Evolutionary conservation across 345 rosid species (phyloP).

Genomic region (Camelina laxa): DNA sequence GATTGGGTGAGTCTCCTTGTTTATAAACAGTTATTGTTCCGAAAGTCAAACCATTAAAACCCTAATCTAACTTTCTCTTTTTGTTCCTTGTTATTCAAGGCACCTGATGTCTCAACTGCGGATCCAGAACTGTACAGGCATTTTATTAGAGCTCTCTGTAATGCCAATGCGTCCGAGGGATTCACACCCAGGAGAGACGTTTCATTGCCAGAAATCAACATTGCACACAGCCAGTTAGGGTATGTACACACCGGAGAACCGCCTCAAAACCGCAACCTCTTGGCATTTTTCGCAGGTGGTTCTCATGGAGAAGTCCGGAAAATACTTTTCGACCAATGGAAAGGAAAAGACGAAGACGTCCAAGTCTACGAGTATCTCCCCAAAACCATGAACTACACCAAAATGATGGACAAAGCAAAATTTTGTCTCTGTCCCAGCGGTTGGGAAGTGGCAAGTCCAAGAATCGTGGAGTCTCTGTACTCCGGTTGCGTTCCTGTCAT

Average conservation of each 20-base stretch:
- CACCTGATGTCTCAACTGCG: constrained; percentile 58
- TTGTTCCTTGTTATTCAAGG: constrained; percentile 47
- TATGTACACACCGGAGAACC: constrained; percentile 24
- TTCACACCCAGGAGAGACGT: constrained; percentile 67
- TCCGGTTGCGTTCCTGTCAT: constrained; percentile 67
- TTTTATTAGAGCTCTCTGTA: constrained; percentile 73
- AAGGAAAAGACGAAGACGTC: constrained; percentile 59
- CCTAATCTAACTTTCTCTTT: not conserved
- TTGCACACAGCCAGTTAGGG: constrained; percentile 39
- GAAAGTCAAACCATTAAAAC: not conserved
- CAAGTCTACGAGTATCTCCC: constrained; percentile 60
- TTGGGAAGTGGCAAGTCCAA: constrained; percentile 73
- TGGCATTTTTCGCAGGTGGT: constrained; percentile 77
- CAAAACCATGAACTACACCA: constrained; percentile 44
- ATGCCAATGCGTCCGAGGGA: constrained; percentile 78
- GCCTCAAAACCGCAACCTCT: constrained; percentile 49
- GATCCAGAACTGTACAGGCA: constrained; percentile 57
- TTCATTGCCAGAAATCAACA: constrained; percentile 58
- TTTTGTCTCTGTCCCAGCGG: constrained; percentile 75
- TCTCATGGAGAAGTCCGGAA: constrained; percentile 60
- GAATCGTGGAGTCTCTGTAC: constrained; percentile 56
- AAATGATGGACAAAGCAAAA: constrained; percentile 54
- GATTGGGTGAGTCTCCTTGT: constrained; percentile 57
- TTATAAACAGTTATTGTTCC: not conserved
- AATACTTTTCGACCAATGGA: constrained; percentile 62